Evolutionary conservation across 2,329 filamentous ascomycete genomes (phyloP), one percentile per base, ranked within the genome.

Genomic region (Pseudonectria foliicola): DNA sequence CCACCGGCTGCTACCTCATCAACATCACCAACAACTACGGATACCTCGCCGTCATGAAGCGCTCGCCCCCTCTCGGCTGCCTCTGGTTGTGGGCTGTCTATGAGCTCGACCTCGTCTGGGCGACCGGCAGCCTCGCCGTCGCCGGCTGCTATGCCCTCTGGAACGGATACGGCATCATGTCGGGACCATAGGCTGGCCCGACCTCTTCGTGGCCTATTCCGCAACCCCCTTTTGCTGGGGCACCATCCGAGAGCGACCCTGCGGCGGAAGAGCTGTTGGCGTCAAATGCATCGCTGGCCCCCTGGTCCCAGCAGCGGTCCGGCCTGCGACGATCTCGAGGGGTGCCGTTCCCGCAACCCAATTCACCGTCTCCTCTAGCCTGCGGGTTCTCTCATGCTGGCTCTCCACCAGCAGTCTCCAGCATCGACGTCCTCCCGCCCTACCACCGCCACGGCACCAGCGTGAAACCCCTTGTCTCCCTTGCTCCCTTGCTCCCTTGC

Each of bases 21-120:
- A 70, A 85, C 47, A 77, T 89, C 34, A 87, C 84, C 16, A 96
- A 95, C 53, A 72, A 68, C 21, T 76, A 80, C 45, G 77, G 82
- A 4, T 96, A 95, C 53, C 78, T 93, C 48, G 83, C 84, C 6
- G 80, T 94, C 13, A 89, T 96, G 86, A 93, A 95, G 66, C 80
- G 78, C 44, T 84, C 88, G 1, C 92, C 92, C n/a, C 80, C 88
- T 5, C 59, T 95, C 11, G 92, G 87, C 0, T 90, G 85, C 27
- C 60, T 96, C 13, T 96, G 90, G 89, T 74, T 96, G 4, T 96
- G 90, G 88, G 79, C 83, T 23, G 81, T 96, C 14, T 72, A 96
- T 30, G 92, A 98, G 64, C 73, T 95, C 62, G 73, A 86, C 36
- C 65, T 94, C 27, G 53, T 68, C 1, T 79, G 75, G 52, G 85